Evolutionary conservation across 2,329 filamentous ascomycete species (phyloP).

Genomic region (Pyrenochaeta sp.): DNA sequence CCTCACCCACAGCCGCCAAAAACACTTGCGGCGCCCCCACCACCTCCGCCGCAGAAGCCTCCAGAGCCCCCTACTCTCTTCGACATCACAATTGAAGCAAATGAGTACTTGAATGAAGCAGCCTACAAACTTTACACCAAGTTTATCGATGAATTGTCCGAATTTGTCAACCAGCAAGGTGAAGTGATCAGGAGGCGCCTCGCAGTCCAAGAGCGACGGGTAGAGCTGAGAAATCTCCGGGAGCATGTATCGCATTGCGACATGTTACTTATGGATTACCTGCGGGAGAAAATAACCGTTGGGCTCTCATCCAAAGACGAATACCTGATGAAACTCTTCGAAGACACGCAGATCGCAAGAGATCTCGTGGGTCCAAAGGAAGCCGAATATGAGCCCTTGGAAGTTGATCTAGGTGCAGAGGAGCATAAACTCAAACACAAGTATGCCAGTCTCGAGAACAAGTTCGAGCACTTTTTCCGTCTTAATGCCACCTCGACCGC

Average conservation of each 20-base stretch:
- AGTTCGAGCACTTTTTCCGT: conserved; percentile 24
- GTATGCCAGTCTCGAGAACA: conserved; percentile 12
- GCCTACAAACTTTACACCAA: conserved; percentile 19
- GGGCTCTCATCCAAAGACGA: neutral
- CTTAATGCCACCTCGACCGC: conserved; percentile 12
- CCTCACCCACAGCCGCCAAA: conserved; percentile 2
- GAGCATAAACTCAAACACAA: conserved; percentile 20
- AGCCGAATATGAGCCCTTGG: conserved; percentile 25
- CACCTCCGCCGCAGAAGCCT: conserved; percentile 1
- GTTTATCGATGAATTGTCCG: conserved; percentile 22
- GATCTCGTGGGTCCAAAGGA: conserved; percentile 26
- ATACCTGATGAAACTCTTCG: conserved; percentile 9
- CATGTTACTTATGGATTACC: conserved; percentile 14
- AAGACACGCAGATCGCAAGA: conserved; percentile 18
- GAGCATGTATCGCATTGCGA: conserved; percentile 16
- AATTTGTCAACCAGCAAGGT: conserved; percentile 19
- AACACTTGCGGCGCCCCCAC: neutral
- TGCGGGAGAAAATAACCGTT: conserved; percentile 8
- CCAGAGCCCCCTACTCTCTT: conserved; percentile 13
- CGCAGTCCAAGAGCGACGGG: conserved; percentile 19
- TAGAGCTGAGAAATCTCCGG: conserved; percentile 8
- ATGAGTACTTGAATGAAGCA: conserved; percentile 10
- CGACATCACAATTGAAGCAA: conserved; percentile 2
- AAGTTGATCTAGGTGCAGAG: conserved; percentile 17
- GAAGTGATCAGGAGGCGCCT: conserved; percentile 14